Base-by-base conservation (phyloP, 129 eudicot genomes). In the Dittrichia graveolens region DNA sequence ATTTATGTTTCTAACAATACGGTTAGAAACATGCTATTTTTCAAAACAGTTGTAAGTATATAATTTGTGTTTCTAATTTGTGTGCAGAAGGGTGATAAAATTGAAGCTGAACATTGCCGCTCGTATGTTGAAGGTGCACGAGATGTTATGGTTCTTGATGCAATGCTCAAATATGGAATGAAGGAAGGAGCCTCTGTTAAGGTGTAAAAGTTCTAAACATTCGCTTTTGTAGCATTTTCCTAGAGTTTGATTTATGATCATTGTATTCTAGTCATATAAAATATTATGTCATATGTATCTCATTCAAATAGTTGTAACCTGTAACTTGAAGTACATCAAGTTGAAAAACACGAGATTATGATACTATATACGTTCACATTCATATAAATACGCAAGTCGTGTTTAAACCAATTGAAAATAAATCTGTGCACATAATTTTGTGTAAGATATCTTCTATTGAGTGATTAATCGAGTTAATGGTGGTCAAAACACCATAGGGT, bases 121-220 rank as follows among this genome's bases (percentile, higher is more conserved):
- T 85, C 98, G 5, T 87, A 40, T 58, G 54, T 84, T 10, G 98
- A 94, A 86, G 98, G 98, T 76, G 98, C 91, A 10, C 84, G 90
- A 79, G 97, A 94, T 82, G 84, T 94, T 69, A 93, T 97, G 61
- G 85, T 94, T 60, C 75, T 94, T 24, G 96, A 87, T 66, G 98
- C 97, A 55, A 94, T 94, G 92, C 93, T 94, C 10, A 95, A 90
- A 76, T 94, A 96, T 34, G 98, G 96, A 61, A 72, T 65, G 79
- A 90, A 68, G 61, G 88, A 85, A 80, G 96, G 98, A 65, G 78
- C 78, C 12, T 69, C 43, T 10, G 81, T 94, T 13, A 84, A 82
- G 79, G 96, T 94, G 16, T 83, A 88, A 55, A 90, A 19, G 69
- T 71, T 85, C 35, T 85, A 73, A 76, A 41, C 4, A 41, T 34